Conservation (phyloP, 2,329 filamentous ascomycete species). For the Capronia epimyces region DNA sequence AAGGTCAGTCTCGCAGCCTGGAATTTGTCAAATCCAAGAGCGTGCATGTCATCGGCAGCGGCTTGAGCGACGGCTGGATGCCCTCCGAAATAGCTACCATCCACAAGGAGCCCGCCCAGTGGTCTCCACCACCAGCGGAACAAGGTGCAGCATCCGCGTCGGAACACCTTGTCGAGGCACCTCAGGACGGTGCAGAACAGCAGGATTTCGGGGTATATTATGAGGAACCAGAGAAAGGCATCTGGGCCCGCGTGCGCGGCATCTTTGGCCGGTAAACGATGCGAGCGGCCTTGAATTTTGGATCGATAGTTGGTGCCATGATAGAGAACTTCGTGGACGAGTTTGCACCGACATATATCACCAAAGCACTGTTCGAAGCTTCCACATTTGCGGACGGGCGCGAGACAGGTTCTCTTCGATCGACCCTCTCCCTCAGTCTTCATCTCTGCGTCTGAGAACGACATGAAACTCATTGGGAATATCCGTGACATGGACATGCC, state of each 20-base stretch:
- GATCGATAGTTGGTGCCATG: too few species aligned
- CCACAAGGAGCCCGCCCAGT: slow-evolving; percentile 1
- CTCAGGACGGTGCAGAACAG: not conserved
- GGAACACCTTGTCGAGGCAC: not conserved
- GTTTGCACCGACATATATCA: too few species aligned
- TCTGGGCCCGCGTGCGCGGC: slow-evolving; percentile 10
- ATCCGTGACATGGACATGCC: too few species aligned
- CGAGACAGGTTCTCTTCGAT: too few species aligned
- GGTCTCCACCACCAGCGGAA: slow-evolving; percentile 3
- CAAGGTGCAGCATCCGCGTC: not conserved
- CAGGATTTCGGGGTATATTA: not conserved
- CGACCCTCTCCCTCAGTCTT: too few species aligned
- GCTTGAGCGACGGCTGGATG: slow-evolving; percentile 19
- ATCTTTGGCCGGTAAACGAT: slow-evolving; percentile 7
- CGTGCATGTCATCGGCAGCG: slow-evolving; percentile 19
- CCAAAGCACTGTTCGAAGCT: too few species aligned
- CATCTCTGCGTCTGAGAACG: too few species aligned
- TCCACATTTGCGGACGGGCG: too few species aligned
- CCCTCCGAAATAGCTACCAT: slow-evolving; percentile 3
- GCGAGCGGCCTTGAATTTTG: not conserved
- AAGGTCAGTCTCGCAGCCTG: not conserved
- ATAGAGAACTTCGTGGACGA: too few species aligned
- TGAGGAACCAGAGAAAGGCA: slow-evolving; percentile 4
- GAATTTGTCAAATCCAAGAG: slow-evolving; percentile 11
- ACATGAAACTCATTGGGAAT: too few species aligned